Evolutionary conservation across 768 basidiomycete genomes (phyloP).

Genomic region (Cystofilobasidium macerans): DNA sequence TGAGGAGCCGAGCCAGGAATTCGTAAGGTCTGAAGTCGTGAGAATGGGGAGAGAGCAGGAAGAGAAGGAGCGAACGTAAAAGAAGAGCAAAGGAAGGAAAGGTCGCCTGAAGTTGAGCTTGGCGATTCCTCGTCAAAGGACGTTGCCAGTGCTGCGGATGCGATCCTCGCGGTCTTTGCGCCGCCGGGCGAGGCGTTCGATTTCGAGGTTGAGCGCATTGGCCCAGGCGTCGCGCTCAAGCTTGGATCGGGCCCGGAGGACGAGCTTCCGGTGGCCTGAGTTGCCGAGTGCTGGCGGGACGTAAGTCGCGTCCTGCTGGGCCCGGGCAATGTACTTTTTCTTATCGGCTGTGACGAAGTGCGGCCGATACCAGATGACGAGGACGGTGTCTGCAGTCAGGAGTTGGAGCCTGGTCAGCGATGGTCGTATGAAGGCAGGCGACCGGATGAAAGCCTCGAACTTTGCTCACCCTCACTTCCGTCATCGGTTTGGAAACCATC

Average conservation of each 20-base stretch:
- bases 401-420: background rate
- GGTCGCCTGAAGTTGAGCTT: too few relatives aligned
- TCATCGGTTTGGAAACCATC: constrained; percentile 86
- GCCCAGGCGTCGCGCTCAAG: constrained; percentile 91
- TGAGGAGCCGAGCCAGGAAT: too few relatives aligned
- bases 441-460: background rate
- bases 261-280: constrained; percentile 46
- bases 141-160: constrained; percentile 3
- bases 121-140: too few relatives aligned
- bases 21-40: too few relatives aligned
- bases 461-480: constrained; percentile 48
- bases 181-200: constrained; percentile 61
- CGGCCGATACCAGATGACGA: constrained; percentile 59
- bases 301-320: constrained; percentile 21
- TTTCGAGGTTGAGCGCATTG: constrained; percentile 82
- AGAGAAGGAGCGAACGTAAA: too few relatives aligned
- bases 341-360: constrained; percentile 14
- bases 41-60: too few relatives aligned
- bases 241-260: constrained; percentile 66
- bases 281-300: constrained; percentile 49
- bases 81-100: too few relatives aligned
- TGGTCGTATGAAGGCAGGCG: too few relatives aligned
- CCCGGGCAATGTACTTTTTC: constrained; percentile 13
- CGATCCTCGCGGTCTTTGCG: constrained; percentile 25
- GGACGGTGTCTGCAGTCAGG: constrained; percentile 52